Base-by-base conservation (phyloP, 2,329 filamentous ascomycete genomes). In the Penicillium sp. region DNA sequence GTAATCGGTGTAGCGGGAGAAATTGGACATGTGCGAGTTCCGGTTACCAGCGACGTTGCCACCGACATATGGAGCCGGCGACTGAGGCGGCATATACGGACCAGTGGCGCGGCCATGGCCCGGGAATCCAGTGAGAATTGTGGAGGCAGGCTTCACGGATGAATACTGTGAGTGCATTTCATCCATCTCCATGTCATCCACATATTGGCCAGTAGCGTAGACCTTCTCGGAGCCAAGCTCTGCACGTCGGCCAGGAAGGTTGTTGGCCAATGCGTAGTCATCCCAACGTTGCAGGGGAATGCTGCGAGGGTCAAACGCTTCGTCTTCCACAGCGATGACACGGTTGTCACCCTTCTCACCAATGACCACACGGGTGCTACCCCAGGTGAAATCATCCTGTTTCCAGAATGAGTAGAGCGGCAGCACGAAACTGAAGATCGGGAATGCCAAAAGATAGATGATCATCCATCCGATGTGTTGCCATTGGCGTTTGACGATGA, bases 341-440 rank as follows among this genome's bases (percentile, higher is more conserved):
- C 96, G 87, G 79, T 96, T 96, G 72, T 85, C 85, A 61, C 93
- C 93, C 75, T 93, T 91, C 75, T 99, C 95, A 58, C 92, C 93
- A 64, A 98, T 90, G 65, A 99, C 95, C 63, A 99, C 87, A 84
- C 95, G 92, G 1, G 95, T 99, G 79, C 95, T 98, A 83, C 95
- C 95, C 95, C 95, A 99, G 2, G 88, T 88, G 82, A 99, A 99
- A 78, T 99, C 93, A 77, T 99, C 95, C 76, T 97, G 93, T 78
- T 97, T 96, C 95, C 95, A 99, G 88, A 99, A 99, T 0, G 93
- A 96, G 80, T 98, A 99, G 62, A 99, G 79, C 0, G 95, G 95
- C 13, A 99, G 84, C 61, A 96, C 73, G 68, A 99, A 90, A 4
- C 89, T 95, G 80, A 93, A 97, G 66, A 99, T 90, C 0, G 95